Base-by-base conservation (phyloP, 208 protist genomes). In the Leishmania tarentolae region DNA sequence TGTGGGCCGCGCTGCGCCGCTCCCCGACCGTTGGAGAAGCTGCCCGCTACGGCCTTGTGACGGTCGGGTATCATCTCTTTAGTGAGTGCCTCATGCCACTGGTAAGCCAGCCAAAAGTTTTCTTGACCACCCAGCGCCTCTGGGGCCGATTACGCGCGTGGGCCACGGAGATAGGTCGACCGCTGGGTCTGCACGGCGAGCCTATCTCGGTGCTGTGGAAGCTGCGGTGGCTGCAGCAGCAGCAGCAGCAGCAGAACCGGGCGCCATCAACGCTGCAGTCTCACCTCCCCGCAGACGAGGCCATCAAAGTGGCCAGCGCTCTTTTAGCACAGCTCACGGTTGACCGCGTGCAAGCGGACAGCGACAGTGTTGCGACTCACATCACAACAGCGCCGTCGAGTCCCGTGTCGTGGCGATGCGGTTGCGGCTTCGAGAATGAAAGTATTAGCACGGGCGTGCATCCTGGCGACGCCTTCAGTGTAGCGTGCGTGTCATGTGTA, bases 401-500 rank as follows among this genome's bases (percentile, higher is more conserved):
- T 1, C 19, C 19, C 17, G 13, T 52, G 28, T 35, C 7, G 56
- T 79, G 76, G 76, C 13, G 42, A 9, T 96, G 92, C 79, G 90
- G 91, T 9, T 96, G 93, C 59, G 80, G 90, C 15, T 90, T 79
- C 75, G 50, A 78, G 17, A 91, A 88, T 31, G 71, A 37, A 73
- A 0, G 17, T 40, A 31, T 15, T 6, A 74, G 46, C 31, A 24
- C 31, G 3, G 1, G 9, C 37, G 4, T 0, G 42, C 2, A 17
- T 21, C 24, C 52, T 28, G 11, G 44, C 35, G 37, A 68, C 8
- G 50, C 19, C 6, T 19, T 28, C 28, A 52, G 75, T 6, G n/a
- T 80, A n/a, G 70, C 75, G 78, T 89, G 78, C 80, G 90, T 78
- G 31, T 77, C 87, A 47, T 94, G 91, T 72, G 88, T 93, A 47